A percentile compares a stretch with the other conserved stretches of the same genome.
Evolutionary conservation across 2,329 filamentous ascomycete genomes (phyloP).

Genomic region (Trichoderma oligosporum): DNA sequence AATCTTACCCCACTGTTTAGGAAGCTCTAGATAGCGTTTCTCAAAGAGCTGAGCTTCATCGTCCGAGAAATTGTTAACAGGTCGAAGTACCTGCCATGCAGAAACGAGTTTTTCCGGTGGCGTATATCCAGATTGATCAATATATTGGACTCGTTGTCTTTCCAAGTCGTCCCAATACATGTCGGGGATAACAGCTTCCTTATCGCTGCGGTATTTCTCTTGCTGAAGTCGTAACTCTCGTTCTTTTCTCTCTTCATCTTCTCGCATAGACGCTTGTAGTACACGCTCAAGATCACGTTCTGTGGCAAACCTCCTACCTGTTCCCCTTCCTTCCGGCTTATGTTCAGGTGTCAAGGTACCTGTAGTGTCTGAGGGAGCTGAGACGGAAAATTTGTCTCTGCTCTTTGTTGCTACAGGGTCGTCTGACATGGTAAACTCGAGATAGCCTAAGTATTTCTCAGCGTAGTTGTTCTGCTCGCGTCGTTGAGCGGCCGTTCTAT

Average conservation of each 20-base stretch:
- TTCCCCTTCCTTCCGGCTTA: slow-evolving; percentile 53
- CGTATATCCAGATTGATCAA: slow-evolving; percentile 62
- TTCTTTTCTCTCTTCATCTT: slow-evolving; percentile 67
- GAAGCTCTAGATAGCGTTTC: slow-evolving; percentile 67
- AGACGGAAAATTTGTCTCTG: slow-evolving; percentile 49
- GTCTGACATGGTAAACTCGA: slow-evolving; percentile 53
- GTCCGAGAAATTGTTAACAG: slow-evolving; percentile 69
- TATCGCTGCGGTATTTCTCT: slow-evolving; percentile 69
- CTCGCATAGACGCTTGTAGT: slow-evolving; percentile 65
- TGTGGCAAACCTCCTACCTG: slow-evolving; percentile 58
- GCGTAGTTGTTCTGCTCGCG: slow-evolving; percentile 42
- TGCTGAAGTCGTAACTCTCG: slow-evolving; percentile 61
- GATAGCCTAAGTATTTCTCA: slow-evolving; percentile 48
- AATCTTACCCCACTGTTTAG: slow-evolving; percentile 80
- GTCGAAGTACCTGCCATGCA: slow-evolving; percentile 68
- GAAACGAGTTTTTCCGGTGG: slow-evolving; percentile 64
- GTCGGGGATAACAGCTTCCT: slow-evolving; percentile 69
- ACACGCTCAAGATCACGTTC: slow-evolving; percentile 71
- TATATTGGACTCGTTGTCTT: slow-evolving; percentile 55
- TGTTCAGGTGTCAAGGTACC: slow-evolving; percentile 47
- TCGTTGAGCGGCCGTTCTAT: slow-evolving; percentile 38
- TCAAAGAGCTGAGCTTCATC: slow-evolving; percentile 70
- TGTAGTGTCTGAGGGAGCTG: slow-evolving; percentile 35
- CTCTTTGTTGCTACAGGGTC: slow-evolving; percentile 54
- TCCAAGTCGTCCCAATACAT: slow-evolving; percentile 64